Base-by-base conservation (phyloP, 2,329 filamentous ascomycete genomes). In the Neospermospora avenae region DNA sequence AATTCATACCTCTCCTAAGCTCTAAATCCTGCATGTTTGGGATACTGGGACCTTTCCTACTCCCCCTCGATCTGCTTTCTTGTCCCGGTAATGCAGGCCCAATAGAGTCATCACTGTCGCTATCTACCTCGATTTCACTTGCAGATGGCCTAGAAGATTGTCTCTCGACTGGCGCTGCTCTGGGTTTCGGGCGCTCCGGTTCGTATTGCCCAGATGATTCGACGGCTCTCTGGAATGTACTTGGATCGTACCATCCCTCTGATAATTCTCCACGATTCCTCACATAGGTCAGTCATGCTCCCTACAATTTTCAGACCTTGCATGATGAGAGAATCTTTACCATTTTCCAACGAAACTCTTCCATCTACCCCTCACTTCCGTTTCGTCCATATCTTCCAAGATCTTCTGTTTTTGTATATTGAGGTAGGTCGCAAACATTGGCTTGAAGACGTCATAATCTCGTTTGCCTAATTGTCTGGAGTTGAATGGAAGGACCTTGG, bases 331-430 rank as follows among this genome's bases (percentile, higher is more conserved):
- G 42, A 13, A 39, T 63, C 64, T 78, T 75, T 81, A 88, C 93
- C 95, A 99, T 79, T 92, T 93, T 3, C 83, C 81, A 13, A 93
- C 74, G 70, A 98, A 99, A 72, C 91, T 93, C 81, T 96, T 96
- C 92, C 93, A 99, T 58, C 93, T 80, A 1, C 93, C 92, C 65
- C 82, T 88, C 0, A 86, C 76, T 72, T 97, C 93, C n/a, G 83
- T 81, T 64, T 91, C 87, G 58, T 85, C 82, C 66, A 98, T 78
- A 10, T 84, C 81, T 18, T 86, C 80, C 1, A 96, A 77, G 56
- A 87, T 77, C 42, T 89, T 81, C 41, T 85, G 81, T 76, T 97
- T 97, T 74, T 98, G 93, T 35, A 96, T 83, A 68, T 93, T 89
- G 25, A 98, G 81, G 69, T 97, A 98, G 51, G 90, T 84, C 16